These are phyloP conservation scores for Verticillium nubilum DNA, from an alignment of 2,329 filamentous ascomycete species.

Conservation along the genomic window DNA sequence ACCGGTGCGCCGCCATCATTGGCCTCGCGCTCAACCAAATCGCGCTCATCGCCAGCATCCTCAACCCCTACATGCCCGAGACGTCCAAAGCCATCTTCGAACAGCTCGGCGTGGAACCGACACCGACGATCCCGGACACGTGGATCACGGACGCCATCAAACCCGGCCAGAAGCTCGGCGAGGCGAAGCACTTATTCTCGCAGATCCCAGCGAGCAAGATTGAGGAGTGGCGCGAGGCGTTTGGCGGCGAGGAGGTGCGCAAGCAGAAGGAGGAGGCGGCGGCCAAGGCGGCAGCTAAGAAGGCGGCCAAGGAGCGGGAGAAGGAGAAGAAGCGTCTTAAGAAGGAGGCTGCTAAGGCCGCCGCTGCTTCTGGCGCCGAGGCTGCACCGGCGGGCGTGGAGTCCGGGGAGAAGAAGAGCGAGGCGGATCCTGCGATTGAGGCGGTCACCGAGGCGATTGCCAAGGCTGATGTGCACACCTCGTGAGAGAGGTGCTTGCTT, in stretches of 20 bases:
- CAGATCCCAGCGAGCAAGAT: slow-evolving; percentile 77
- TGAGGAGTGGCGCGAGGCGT: slow-evolving; percentile 75
- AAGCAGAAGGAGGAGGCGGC: slow-evolving; percentile 61
- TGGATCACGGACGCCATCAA: slow-evolving; percentile 60
- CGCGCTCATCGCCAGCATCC: slow-evolving; percentile 71
- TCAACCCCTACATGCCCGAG: slow-evolving; percentile 81
- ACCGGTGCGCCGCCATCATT: slow-evolving; percentile 53
- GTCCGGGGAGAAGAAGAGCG: slow-evolving; percentile 16
- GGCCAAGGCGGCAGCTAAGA: slow-evolving; percentile 45
- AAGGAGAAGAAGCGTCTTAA: slow-evolving; percentile 43
- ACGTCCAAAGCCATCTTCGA: slow-evolving; percentile 68
- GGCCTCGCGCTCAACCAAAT: slow-evolving; percentile 80
- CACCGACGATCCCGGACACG: slow-evolving; percentile 55
- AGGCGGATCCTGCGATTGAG: slow-evolving; percentile 17
- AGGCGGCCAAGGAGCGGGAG: slow-evolving; percentile 43
- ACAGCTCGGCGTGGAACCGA: slow-evolving; percentile 61
- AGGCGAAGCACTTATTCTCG: slow-evolving; percentile 74
- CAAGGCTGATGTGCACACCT: slow-evolving; percentile 19
- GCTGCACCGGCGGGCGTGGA: slow-evolving; percentile 12
- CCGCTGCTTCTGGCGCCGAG: slow-evolving; percentile 6
- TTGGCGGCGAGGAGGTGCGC: slow-evolving; percentile 59
- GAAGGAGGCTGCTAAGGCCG: slow-evolving; percentile 24
- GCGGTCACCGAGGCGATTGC: slow-evolving; percentile 17
- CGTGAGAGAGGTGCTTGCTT: slow-evolving; percentile 1
- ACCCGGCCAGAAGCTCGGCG: slow-evolving; percentile 75